Evolutionary conservation across 345 rosid species (phyloP).

Genomic region (Euphorbia peplus): DNA sequence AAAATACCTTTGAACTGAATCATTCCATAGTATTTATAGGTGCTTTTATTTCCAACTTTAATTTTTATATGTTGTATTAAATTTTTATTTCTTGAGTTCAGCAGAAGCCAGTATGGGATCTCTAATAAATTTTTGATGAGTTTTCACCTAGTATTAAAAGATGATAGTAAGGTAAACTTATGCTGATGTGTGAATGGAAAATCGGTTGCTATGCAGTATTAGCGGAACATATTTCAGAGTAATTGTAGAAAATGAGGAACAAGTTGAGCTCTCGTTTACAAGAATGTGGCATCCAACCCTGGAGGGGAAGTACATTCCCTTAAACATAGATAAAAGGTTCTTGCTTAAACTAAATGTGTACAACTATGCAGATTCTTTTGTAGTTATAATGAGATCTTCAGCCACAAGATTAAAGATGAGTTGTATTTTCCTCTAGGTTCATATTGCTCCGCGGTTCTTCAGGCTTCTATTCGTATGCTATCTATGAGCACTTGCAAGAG

Average conservation of each 20-base stretch:
- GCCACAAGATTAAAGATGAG: conserved; percentile 7
- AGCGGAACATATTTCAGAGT: conserved; percentile 25
- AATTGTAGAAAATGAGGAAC: conserved; percentile 27
- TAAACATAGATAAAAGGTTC: conserved; percentile 31
- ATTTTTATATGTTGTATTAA: neutral
- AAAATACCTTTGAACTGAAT: neutral
- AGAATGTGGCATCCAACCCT: conserved; percentile 28
- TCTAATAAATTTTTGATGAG: neutral
- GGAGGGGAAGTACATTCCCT: conserved; percentile 24
- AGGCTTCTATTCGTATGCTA: conserved; percentile 81
- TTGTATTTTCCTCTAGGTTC: conserved; percentile 23
- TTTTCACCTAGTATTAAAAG: neutral
- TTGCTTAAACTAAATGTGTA: conserved; percentile 20
- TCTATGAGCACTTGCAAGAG: conserved; percentile 63
- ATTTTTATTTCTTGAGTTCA: neutral
- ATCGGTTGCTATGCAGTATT: conserved; percentile 29
- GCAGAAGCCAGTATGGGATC: neutral
- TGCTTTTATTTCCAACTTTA: neutral
- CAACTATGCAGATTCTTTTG: too few species aligned
- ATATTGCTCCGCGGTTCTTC: conserved; percentile 42
- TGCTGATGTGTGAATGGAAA: conserved; percentile 19
- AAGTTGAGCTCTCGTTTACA: conserved; percentile 30
- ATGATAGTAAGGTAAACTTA: neutral
- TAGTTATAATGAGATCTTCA: conserved; percentile 6
- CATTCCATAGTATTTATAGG: neutral